Evolutionary conservation across 1,284 basidiomycete genomes (phyloP).

Genomic region (Naganishia cerealis): DNA sequence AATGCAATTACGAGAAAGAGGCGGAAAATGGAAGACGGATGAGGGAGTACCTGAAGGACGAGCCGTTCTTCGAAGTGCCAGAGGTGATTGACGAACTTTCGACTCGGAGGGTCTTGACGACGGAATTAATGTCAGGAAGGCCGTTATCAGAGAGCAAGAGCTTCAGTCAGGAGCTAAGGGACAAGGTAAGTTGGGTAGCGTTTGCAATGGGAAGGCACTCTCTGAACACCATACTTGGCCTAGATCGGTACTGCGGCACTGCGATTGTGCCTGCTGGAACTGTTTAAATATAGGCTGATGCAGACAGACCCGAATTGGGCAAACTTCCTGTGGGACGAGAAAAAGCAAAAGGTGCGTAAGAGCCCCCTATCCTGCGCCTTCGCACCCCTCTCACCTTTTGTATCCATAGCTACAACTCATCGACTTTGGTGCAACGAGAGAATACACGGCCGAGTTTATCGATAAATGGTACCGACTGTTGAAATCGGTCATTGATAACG

Average conservation of each 20-base stretch:
- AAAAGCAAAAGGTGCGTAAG: slow-evolving; percentile 18
- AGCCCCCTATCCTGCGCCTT: not conserved
- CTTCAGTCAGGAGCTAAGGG: slow-evolving; percentile 67
- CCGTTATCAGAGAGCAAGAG: slow-evolving; percentile 69
- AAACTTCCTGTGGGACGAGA: slow-evolving; percentile 86
- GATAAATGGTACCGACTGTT: slow-evolving; percentile 81
- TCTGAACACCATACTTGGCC: not conserved
- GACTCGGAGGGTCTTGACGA: slow-evolving; percentile 80
- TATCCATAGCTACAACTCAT: slow-evolving; percentile 73
- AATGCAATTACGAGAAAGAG: slow-evolving; percentile 91
- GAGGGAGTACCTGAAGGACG: slow-evolving; percentile 60
- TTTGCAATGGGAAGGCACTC: not conserved
- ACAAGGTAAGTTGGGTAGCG: slow-evolving; percentile 63
- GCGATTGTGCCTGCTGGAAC: slow-evolving; percentile 82
- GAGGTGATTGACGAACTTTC: slow-evolving; percentile 75
- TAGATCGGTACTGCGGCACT: slow-evolving; percentile 82
- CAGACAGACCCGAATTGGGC: slow-evolving; percentile 99
- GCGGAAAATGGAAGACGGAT: slow-evolving; percentile 72
- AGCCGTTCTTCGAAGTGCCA: slow-evolving; percentile 76
- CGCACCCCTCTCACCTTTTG: not conserved
- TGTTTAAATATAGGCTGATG: slow-evolving; percentile 90
- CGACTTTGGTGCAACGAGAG: slow-evolving; percentile 91
- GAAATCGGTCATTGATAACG: slow-evolving; percentile 70
- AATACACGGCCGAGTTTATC: slow-evolving; percentile 84
- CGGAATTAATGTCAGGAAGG: slow-evolving; percentile 79